Conservation (phyloP, 805 yeast species). For the Danielia reshetovae region DNA sequence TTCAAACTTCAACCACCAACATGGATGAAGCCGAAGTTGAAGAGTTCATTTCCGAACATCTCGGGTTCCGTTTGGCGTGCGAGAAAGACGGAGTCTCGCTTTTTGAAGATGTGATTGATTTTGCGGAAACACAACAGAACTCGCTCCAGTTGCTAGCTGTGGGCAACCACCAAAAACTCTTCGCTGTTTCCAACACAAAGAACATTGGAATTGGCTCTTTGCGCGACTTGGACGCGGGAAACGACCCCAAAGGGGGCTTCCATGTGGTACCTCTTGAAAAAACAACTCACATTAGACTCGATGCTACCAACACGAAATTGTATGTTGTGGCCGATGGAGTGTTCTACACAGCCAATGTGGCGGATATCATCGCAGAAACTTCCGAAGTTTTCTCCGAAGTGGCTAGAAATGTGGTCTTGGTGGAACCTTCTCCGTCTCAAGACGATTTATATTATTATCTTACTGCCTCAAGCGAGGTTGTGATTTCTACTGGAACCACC, state of each 20-base stretch:
- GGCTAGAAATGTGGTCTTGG: conserved; percentile 8
- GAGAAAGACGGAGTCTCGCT: conserved; percentile 26
- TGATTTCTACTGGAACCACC: not conserved
- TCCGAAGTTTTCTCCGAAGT: not conserved
- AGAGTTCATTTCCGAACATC: conserved; percentile 32
- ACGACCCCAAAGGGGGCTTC: conserved; percentile 4
- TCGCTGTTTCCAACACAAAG: conserved; percentile 37
- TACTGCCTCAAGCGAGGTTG: too few relatives aligned
- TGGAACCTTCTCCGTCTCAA: conserved; percentile 18
- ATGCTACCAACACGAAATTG: conserved; percentile 18
- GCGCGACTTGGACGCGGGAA: conserved; percentile 24
- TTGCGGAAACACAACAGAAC: conserved; percentile 6
- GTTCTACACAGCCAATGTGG: conserved; percentile 15
- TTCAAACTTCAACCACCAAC: not conserved
- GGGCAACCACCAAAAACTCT: conserved; percentile 25
- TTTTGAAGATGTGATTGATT: conserved; percentile 27
- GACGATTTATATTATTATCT: not conserved
- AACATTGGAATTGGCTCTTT: conserved; percentile 33
- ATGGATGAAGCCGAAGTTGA: conserved; percentile 10
- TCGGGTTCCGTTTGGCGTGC: conserved; percentile 43
- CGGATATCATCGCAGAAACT: conserved; percentile 4
- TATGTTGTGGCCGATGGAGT: conserved; percentile 21
- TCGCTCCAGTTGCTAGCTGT: conserved; percentile 34
- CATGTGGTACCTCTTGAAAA: conserved; percentile 7
- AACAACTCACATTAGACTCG: conserved; percentile 15